Evolutionary conservation across 2,329 filamentous ascomycete genomes (phyloP), one percentile per base, ranked within the genome.

Genomic region (Exserohilum turcica): DNA sequence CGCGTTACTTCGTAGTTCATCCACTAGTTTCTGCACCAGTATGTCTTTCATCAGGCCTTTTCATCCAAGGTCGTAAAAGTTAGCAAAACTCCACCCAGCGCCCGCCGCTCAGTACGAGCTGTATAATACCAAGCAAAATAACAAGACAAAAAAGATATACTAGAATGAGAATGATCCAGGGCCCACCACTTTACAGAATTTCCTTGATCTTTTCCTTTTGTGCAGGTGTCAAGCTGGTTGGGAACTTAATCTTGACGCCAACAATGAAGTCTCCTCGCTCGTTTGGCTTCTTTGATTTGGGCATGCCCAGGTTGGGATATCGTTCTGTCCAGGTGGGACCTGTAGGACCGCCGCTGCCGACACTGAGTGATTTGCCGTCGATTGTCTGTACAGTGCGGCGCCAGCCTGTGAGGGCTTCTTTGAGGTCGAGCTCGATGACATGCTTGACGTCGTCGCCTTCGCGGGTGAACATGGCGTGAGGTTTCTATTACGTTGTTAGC

Each of bases 371-470:
- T 71, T 90, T 92, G 64, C 90, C 90, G 68, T 99, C 94, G 65
- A 99, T 97, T 8, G 93, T 99, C 28, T 87, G 86, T 18, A 99
- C 86, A n/a, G 90, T 95, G 48, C 90, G 86, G 65, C 85, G 88
- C 94, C 94, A 99, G 53, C 94, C 94, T 0, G 92, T 96, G 38
- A 99, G 78, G 1, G 94, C 91, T 77, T 99, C 94, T 76, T 97
- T 97, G 40, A 99, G 85, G 24, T 88, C 86, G 46, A 99, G 82
- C 6, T 92, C 89, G 63, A 97, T 81, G 1, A 82, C 89, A 68
- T 89, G 86, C 54, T 90, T 80, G 39, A 99, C 80, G 67, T 97
- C 90, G 76, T 97, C 93, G 63, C 91, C 92, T 52, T 95, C 90
- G 56, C 94, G 91, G 54, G 84, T 88, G 78, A 91, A 96, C 37